These are phyloP conservation scores for Entamoeba dispar DNA, from an alignment of 208 protist species.

Conservation along the genomic window DNA sequence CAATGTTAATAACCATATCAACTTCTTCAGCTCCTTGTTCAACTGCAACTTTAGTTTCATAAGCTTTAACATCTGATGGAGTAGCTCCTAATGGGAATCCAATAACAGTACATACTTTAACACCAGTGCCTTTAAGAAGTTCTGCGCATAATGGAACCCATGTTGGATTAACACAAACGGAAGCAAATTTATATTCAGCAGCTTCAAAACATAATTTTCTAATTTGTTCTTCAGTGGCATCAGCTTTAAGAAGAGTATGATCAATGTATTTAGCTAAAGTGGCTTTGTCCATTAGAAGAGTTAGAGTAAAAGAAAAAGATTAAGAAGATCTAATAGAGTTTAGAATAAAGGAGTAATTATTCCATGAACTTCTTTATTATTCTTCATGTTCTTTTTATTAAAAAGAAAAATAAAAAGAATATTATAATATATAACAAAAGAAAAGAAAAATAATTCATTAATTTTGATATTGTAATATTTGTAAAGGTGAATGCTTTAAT, in stretches of 20 bases:
- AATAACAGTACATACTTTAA: slow-evolving; percentile 47
- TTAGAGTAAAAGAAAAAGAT: too few relatives aligned
- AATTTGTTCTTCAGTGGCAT: slow-evolving; percentile 41
- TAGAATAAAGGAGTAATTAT: too few relatives aligned
- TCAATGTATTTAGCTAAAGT: slow-evolving; percentile 51
- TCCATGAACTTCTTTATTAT: too few relatives aligned
- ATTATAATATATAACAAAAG: too few relatives aligned
- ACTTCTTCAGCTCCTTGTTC: slow-evolving; percentile 57
- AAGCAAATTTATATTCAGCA: slow-evolving; percentile 46
- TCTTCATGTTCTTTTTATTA: too few relatives aligned
- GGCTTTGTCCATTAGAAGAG: background rate
- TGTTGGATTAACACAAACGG: slow-evolving; percentile 67
- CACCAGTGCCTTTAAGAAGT: slow-evolving; percentile 32
- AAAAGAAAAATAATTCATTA: background rate
- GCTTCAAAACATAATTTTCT: slow-evolving; percentile 61
- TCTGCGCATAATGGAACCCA: slow-evolving; percentile 39
- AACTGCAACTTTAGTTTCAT: slow-evolving; percentile 48
- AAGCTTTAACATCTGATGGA: slow-evolving; percentile 49
- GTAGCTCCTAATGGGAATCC: slow-evolving; percentile 68
- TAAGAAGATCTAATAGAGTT: too few relatives aligned
- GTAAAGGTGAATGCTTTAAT: background rate
- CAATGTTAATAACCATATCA: slow-evolving; percentile 74
- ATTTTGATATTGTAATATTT: background rate
- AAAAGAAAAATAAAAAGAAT: too few relatives aligned
- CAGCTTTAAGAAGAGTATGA: slow-evolving; percentile 63